phyloP scores from a whole-genome alignment of 2,329 filamentous ascomycete genomes.

The Cladosporium sp. region DNA sequence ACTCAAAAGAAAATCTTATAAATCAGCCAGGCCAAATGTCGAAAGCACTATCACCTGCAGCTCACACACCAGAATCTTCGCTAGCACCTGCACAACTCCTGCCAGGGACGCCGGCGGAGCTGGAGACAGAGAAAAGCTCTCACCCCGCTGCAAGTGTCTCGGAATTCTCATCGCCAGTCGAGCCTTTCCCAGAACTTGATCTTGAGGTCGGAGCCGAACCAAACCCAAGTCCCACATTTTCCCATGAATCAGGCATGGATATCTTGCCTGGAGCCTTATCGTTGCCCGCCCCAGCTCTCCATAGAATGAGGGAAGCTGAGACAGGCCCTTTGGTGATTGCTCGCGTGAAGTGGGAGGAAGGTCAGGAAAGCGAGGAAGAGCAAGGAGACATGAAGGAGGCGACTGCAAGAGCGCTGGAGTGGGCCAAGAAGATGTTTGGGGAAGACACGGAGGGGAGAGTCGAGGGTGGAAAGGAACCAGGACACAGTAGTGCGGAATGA shows the following conservation, averaged over 20 bases:
- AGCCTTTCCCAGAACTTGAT: conserved; percentile 5
- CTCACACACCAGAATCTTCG: neutral
- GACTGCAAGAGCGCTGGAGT: neutral
- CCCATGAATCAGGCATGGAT: neutral
- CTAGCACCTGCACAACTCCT: neutral
- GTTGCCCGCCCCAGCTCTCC: neutral
- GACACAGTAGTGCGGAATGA: neutral
- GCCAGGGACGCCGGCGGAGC: neutral
- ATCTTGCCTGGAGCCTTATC: neutral
- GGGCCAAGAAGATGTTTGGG: neutral
- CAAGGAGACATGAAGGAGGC: neutral
- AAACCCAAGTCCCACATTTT: neutral
- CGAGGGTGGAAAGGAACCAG: neutral
- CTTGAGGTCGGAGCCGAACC: neutral
- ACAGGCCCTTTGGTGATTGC: neutral
- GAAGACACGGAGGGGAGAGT: neutral
- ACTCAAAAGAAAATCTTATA: too few relatives aligned
- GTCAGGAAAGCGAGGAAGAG: neutral
- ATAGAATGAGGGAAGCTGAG: too few relatives aligned
- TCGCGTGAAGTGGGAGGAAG: neutral
- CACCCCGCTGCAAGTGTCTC: neutral
- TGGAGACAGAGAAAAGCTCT: neutral
- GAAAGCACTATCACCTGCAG: too few relatives aligned
- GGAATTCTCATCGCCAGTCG: neutral
- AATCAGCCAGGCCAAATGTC: too few relatives aligned